Evolutionary conservation across 2,329 filamentous ascomycete species (phyloP), one percentile per base, ranked within the genome.

Genomic region (Talaromyces atroroseus): DNA sequence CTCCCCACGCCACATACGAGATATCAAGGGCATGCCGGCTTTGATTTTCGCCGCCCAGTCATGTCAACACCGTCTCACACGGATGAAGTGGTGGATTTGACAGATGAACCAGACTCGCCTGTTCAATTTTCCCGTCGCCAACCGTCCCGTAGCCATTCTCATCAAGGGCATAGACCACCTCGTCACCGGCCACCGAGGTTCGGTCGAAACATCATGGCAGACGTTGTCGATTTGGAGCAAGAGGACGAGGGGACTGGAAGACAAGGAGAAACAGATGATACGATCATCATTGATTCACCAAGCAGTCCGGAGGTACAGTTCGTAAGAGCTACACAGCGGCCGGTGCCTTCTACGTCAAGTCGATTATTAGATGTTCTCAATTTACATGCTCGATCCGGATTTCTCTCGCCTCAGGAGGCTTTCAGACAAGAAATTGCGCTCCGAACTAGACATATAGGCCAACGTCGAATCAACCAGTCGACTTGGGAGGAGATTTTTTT

Each of bases 1-100:
- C 69, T 58, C 49, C 64, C 64, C 62, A 46, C 65, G 63, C 59
- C 70, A 60, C 65, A 63, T 45, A 62, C 65, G 58, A 70, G 75
- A 59, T 79, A 69, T 60, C 66, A 72, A 14, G 78, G 81, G n/a
- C 79, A 83, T 69, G 16, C 32, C 11, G 81, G 81, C 3, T 71
- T 76, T 46, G 82, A 84, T 60, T 80, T 74, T 59, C 73, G 82
- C 58, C 73, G 80, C 58, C 82, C 82, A 1, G 68, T 74, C 16
- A 72, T 75, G 69, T 74, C 69, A 3, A 72, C 69, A 2, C 53
- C 62, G 18, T 53, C 63, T 21, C 64, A 63, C 12, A 58, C 57
- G 11, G 66, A 68, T 47, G 68, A 74, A 50, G 68, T 77, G 8
- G 78, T 80, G 34, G 76, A 80, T 61, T 64, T 80, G 20, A 79